phyloP scores from a whole-genome alignment of 345 rosid species.

The Eucalyptus viminalis region DNA sequence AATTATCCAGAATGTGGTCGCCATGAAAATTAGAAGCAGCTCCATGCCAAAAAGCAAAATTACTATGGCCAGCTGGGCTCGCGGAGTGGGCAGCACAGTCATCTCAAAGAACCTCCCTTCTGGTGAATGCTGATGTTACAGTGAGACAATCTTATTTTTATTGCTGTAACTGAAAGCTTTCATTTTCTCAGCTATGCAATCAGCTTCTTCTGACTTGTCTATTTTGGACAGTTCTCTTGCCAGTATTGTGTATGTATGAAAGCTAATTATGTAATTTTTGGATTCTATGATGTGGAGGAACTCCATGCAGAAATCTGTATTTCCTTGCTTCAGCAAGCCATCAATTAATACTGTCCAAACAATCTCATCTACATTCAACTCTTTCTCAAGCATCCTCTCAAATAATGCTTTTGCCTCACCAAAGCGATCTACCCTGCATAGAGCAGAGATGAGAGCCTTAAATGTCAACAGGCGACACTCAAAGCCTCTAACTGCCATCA shows the following conservation, averaged over 20 bases:
- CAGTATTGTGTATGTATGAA: constrained; percentile 19
- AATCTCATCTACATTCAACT: constrained; percentile 38
- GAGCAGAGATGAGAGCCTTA: constrained; percentile 35
- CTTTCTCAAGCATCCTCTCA: constrained; percentile 23
- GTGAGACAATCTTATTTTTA: background rate
- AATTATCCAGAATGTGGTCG: background rate
- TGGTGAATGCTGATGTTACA: background rate
- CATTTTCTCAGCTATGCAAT: background rate
- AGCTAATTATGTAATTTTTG: constrained; percentile 11
- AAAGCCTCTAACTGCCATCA: constrained; percentile 9
- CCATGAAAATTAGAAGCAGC: background rate
- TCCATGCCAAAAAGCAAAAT: background rate
- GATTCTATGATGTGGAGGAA: constrained; percentile 45
- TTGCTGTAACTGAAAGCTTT: background rate
- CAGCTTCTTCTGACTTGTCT: constrained; percentile 16
- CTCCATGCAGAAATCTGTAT: constrained; percentile 28
- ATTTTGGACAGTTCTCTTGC: constrained; percentile 33
- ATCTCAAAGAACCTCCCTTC: background rate
- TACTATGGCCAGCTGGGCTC: background rate
- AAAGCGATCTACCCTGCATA: constrained; percentile 15
- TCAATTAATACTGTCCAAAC: constrained; percentile 56
- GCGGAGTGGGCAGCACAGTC: background rate
- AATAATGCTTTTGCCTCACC: constrained; percentile 36
- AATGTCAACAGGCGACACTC: constrained; percentile 13
- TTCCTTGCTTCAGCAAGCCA: constrained; percentile 41